phyloP scores from a whole-genome alignment of 2,329 filamentous ascomycete genomes.

The Thielaviopsis punctulata region DNA sequence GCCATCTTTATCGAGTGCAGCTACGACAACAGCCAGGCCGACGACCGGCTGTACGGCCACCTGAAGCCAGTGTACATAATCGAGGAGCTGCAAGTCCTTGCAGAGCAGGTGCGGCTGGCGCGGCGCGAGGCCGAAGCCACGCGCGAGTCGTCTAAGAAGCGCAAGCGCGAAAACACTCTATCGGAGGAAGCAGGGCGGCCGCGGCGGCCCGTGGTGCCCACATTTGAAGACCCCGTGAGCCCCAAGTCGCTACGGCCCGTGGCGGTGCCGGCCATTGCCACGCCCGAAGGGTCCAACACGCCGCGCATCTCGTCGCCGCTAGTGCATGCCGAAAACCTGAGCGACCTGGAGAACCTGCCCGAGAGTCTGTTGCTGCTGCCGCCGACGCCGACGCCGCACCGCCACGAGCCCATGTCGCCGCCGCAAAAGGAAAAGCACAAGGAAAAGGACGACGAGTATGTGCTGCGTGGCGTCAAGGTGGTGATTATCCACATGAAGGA shows the following conservation, averaged over 20 bases:
- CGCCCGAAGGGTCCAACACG: constrained; percentile 10
- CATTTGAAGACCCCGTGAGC: constrained; percentile 27
- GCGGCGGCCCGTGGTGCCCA: constrained; percentile 11
- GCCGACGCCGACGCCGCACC: constrained; percentile 26
- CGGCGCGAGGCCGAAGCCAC: constrained; percentile 18
- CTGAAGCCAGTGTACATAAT: constrained; percentile 70
- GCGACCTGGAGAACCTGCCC: constrained; percentile 11
- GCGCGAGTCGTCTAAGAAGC: constrained; percentile 34
- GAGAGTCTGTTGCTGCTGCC: constrained; percentile 29
- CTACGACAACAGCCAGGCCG: constrained; percentile 64
- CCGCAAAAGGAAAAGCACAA: constrained; percentile 8
- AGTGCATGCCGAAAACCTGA: constrained; percentile 4
- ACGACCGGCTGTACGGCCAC: constrained; percentile 73
- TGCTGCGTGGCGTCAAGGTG: constrained; percentile 57
- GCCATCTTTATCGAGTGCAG: constrained; percentile 94
- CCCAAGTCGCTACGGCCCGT: constrained; percentile 27
- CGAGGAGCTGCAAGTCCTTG: constrained; percentile 58
- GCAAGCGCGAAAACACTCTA: constrained; percentile 36
- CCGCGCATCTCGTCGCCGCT: constrained; percentile 6
- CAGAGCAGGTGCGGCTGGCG: constrained; percentile 46
- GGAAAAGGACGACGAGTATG: constrained; percentile 19
- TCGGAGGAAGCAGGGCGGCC: constrained; percentile 1
- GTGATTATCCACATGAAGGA: constrained; percentile 94
- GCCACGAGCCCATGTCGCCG: constrained; percentile 7
- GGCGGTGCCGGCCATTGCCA: constrained; percentile 7